Evolutionary conservation across 23 red algal species (phyloP).

Genomic region (Gracilaria vermiculophylla): DNA sequence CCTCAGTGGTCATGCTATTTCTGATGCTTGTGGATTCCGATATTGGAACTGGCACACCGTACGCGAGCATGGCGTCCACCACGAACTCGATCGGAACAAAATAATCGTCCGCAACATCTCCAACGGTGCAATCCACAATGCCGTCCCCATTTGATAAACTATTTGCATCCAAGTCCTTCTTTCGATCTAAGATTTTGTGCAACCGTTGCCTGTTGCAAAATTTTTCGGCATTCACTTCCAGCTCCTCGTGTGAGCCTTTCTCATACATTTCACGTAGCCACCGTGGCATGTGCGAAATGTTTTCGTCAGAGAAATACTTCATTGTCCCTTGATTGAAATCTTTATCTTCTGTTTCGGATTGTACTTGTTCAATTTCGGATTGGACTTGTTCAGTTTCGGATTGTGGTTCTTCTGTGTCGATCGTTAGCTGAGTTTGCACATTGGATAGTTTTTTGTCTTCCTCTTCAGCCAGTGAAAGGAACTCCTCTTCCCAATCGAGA

Average conservation of each 20-base stretch:
- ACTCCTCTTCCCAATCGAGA: background rate
- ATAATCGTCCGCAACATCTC: constrained; percentile 74
- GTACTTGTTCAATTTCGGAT: background rate
- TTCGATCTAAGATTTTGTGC: constrained; percentile 57
- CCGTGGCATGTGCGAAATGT: constrained; percentile 54
- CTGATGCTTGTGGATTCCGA: constrained; percentile 32
- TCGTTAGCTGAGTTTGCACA: background rate
- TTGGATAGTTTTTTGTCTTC: background rate
- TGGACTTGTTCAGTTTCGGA: background rate
- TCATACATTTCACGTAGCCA: constrained; percentile 51
- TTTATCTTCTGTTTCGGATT: background rate
- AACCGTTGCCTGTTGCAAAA: constrained; percentile 36
- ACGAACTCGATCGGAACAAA: constrained; percentile 60
- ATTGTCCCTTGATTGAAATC: background rate
- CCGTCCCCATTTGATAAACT: constrained; percentile 17
- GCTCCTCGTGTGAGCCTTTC: constrained; percentile 27
- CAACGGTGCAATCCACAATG: constrained; percentile 71
- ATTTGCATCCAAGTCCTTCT: background rate
- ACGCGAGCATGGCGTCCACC: constrained; percentile 55
- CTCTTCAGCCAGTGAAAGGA: background rate
- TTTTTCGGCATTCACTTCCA: constrained; percentile 41
- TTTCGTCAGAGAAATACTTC: constrained; percentile 67
- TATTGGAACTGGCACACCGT: constrained; percentile 56
- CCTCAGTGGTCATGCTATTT: constrained; percentile 65
- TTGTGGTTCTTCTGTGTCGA: too few relatives aligned